Percentiles rank a stretch among this genome's conserved stretches.
Evolutionary conservation across 2,329 filamentous ascomycete species (phyloP).

Genomic region (Apiospora marii): DNA sequence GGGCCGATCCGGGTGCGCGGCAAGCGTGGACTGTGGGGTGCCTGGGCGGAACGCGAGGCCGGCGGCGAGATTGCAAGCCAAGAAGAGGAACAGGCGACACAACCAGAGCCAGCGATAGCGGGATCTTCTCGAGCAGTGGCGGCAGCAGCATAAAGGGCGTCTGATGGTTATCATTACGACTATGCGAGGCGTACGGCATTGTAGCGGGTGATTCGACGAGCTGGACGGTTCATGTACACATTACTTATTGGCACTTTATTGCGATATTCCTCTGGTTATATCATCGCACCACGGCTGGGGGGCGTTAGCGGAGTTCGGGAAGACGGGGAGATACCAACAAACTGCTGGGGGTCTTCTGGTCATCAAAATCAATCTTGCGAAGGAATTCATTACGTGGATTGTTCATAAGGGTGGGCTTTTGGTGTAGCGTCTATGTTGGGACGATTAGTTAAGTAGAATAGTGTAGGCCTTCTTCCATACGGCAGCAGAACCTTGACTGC

Average conservation of each 20-base stretch:
- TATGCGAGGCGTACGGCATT: slow-evolving; percentile 23
- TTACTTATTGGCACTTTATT: slow-evolving; percentile 37
- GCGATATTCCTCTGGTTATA: slow-evolving; percentile 33
- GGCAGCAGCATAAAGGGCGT: slow-evolving; percentile 38
- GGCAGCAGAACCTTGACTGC: not conserved
- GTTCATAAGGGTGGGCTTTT: slow-evolving; percentile 1
- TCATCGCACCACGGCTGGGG: slow-evolving; percentile 34
- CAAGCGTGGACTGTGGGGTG: slow-evolving; percentile 96
- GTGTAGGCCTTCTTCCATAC: slow-evolving; percentile 7
- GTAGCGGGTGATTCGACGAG: slow-evolving; percentile 34
- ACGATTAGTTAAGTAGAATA: slow-evolving; percentile 13
- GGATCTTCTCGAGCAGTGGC: slow-evolving; percentile 42
- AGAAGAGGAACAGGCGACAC: slow-evolving; percentile 50
- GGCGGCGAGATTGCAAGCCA: slow-evolving; percentile 67
- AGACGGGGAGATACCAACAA: slow-evolving; percentile 43
- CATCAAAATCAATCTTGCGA: slow-evolving; percentile 37
- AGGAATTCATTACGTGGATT: slow-evolving; percentile 13
- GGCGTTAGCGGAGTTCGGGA: slow-evolving; percentile 42
- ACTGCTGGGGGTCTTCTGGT: slow-evolving; percentile 40
- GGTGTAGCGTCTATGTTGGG: not conserved
- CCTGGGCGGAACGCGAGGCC: slow-evolving; percentile 85
- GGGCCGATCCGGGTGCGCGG: slow-evolving; percentile 83
- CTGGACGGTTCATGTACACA: slow-evolving; percentile 45
- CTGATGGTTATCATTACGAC: slow-evolving; percentile 17
- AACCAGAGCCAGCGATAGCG: slow-evolving; percentile 45